A percentile compares a stretch with the other conserved stretches of the same genome.
Conservation (phyloP, 768 basidiomycete species). For the Tricholomella constricta region DNA sequence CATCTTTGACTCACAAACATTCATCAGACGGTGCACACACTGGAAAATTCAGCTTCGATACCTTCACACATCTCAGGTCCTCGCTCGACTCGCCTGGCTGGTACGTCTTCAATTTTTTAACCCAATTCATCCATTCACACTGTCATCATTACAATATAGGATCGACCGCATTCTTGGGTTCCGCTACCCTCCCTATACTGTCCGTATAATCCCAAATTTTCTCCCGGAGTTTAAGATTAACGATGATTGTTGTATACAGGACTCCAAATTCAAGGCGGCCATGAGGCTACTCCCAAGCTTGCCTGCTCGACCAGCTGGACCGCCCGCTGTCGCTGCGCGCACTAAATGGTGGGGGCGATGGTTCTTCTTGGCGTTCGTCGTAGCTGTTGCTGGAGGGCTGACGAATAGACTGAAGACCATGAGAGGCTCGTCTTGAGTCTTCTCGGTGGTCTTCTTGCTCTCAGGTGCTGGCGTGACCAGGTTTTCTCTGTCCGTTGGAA, state of each 20-base stretch:
- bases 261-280: constrained; percentile 33
- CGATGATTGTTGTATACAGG: constrained; percentile 16
- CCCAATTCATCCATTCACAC: constrained; percentile 17
- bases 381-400: constrained; percentile 46
- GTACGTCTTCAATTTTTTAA: constrained; percentile 32
- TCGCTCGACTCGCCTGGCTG: constrained; percentile 61
- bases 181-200: constrained; percentile 66
- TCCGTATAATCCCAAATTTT: constrained; percentile 20
- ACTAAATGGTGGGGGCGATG: constrained; percentile 45
- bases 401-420: constrained; percentile 38
- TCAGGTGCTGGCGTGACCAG: not conserved
- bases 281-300: constrained; percentile 32
- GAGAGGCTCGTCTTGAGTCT: constrained; percentile 9
- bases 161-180: constrained; percentile 48
- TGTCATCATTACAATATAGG: constrained; percentile 31
- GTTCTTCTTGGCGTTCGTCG: constrained; percentile 48
- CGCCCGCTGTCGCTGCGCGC: constrained; percentile 28
- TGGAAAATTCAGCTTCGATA: constrained; percentile 74
- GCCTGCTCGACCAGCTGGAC: constrained; percentile 47
- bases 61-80: constrained; percentile 74
- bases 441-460: not conserved
- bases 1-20: not conserved
- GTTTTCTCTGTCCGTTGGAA: too few relatives aligned
- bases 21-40: constrained; percentile 65
- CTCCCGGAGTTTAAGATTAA: not conserved